phyloP scores from a whole-genome alignment of 192 early-diverging fungal genomes.

The Rhizoclosmatium globosum region DNA sequence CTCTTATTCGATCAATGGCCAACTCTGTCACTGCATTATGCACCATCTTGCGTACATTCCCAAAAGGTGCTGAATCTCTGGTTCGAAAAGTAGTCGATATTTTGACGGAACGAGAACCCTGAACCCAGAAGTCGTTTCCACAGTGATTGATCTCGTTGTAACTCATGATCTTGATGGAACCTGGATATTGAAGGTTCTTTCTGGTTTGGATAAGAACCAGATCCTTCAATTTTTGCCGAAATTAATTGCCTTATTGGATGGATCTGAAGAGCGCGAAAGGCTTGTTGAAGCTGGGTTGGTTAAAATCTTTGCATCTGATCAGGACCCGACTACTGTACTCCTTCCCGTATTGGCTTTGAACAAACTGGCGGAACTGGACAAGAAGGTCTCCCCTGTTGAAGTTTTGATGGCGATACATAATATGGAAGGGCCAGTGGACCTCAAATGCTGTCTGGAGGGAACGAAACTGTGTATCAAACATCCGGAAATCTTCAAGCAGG shows the following conservation, averaged over 20 bases:
- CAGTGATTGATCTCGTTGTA: constrained; percentile 60
- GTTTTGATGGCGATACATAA: constrained; percentile 74
- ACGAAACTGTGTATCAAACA: constrained; percentile 78
- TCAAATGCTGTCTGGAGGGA: constrained; percentile 72
- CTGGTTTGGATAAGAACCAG: constrained; percentile 67
- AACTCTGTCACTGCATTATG: constrained; percentile 51
- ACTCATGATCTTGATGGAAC: constrained; percentile 66
- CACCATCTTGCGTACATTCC: constrained; percentile 65
- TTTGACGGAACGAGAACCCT: constrained; percentile 68
- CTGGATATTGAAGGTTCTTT: constrained; percentile 75
- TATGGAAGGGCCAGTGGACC: constrained; percentile 72
- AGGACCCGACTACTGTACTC: constrained; percentile 11
- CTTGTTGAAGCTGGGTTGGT: constrained; percentile 71
- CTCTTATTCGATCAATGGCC: constrained; percentile 73
- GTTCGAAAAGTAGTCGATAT: constrained; percentile 68
- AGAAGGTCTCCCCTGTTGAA: constrained; percentile 68
- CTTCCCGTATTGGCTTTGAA: not conserved
- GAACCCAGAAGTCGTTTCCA: constrained; percentile 60
- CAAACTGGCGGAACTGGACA: not conserved
- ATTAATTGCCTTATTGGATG: constrained; percentile 70
- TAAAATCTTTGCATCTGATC: constrained; percentile 55
- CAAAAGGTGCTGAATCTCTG: constrained; percentile 75
- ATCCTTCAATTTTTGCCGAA: constrained; percentile 66
- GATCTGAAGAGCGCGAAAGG: constrained; percentile 64
- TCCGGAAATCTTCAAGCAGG: constrained; percentile 71